These are phyloP conservation scores for Camellia lanceoleosa DNA, from an alignment of 148 eudicot species.

Conservation along the genomic window DNA sequence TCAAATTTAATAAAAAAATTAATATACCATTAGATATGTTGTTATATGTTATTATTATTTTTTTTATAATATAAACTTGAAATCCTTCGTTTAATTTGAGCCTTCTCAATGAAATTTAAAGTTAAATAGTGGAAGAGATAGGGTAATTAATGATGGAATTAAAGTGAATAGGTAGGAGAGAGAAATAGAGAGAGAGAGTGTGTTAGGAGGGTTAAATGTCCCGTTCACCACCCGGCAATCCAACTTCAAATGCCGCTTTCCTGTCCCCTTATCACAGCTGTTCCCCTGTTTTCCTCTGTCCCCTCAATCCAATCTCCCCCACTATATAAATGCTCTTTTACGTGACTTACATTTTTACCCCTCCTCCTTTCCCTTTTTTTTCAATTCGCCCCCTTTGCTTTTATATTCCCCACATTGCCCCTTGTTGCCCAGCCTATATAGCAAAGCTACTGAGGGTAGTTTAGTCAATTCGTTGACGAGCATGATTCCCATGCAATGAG, in stretches of 20 bases:
- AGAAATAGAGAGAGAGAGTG: background rate
- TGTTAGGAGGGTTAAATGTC: constrained; percentile 27
- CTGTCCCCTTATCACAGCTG: constrained; percentile 39
- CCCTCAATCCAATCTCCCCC: constrained; percentile 10
- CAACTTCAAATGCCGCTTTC: constrained; percentile 40
- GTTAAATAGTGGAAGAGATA: background rate
- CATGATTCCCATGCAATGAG: background rate
- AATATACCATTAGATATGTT: no score
- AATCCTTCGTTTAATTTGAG: no score
- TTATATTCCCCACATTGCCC: background rate
- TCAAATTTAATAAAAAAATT: no score
- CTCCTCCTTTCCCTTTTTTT: background rate
- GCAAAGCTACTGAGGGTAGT: constrained; percentile 15
- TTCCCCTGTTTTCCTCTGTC: constrained; percentile 43
- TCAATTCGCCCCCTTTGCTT: background rate
- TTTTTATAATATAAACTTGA: no score
- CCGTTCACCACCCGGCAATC: constrained; percentile 46
- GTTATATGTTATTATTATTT: no score
- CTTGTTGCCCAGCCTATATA: background rate
- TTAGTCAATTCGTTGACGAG: background rate
- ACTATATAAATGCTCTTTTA: constrained; percentile 2
- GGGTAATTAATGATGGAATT: background rate
- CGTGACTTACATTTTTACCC: constrained; percentile 25
- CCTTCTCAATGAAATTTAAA: no score
- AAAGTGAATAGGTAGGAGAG: background rate